Evolutionary conservation across 2,329 filamentous ascomycete genomes (phyloP), one percentile per base, ranked within the genome.

Genomic region (Aspergillus uvarum): DNA sequence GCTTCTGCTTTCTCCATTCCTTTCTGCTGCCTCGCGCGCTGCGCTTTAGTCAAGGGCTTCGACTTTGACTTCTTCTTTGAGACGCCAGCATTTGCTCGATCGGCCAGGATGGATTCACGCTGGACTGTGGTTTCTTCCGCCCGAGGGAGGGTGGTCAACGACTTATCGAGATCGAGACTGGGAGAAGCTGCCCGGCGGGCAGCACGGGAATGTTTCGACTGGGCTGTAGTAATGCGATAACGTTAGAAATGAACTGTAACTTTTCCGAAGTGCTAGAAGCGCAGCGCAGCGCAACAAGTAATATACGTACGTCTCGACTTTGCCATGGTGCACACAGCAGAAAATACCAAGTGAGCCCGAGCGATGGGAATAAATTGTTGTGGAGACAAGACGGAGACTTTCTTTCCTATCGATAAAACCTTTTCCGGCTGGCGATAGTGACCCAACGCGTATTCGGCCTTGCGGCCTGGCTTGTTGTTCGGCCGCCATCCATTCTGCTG

Each of bases 131-230:
- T 68, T 54, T 77, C 68, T 56, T 75, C 76, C 16, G 71, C 74
- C 61, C 80, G 73, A 49, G 79, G 77, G 66, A 73, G 68, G 48
- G 76, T 70, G 58, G 70, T 78, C 54, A 83, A 68, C 48, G 81
- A 81, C 68, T 82, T 82, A 71, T 84, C 80, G 51, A 82, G 68
- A 62, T 83, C 72, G 63, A 83, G 73, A 56, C 82, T 81, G 21
- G 85, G 85, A 5, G 83, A 85, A 56, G 76, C 79, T 62, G 80
- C 84, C 66, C 85, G 80, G 64, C 84, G 81, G 42, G 84, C 83
- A 58, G 85, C 84, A 59, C 85, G 84, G 53, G 85, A 87, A 68
- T 83, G 83, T 16, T 79, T 65, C 2, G 83, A 82, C 52, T 80
- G 76, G 60, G 79, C 83, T 86, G 51, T 65, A 61, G 64, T 65